Evolutionary conservation across 2,329 filamentous ascomycete species (phyloP).

Genomic region (Hypoxylon sp.): DNA sequence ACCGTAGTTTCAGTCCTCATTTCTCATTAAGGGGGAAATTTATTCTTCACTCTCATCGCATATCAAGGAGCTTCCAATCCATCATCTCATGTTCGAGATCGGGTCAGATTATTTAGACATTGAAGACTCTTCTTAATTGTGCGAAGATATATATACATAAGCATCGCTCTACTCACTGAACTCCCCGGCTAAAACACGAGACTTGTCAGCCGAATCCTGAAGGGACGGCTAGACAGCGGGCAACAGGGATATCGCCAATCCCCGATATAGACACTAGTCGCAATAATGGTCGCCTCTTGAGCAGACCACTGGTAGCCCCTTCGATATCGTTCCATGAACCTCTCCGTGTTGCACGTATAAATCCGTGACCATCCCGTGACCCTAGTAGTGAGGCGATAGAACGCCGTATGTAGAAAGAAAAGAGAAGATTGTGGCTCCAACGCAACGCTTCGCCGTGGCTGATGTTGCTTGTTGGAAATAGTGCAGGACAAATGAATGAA

Average conservation of each 20-base stretch:
- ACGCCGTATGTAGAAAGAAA: constrained; percentile 5
- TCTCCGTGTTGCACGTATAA: constrained; percentile 14
- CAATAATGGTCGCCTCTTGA: constrained; percentile 3
- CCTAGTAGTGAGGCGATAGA: constrained; percentile 8
- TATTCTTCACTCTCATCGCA: no score
- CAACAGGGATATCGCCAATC: constrained; percentile 20
- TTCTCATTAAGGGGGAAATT: no score
- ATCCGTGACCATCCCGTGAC: background rate
- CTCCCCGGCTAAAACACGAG: constrained; percentile 16
- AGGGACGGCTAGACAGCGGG: constrained; percentile 5
- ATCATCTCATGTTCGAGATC: background rate
- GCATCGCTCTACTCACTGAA: constrained; percentile 22
- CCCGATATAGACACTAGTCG: constrained; percentile 3
- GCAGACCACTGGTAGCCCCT: constrained; percentile 3
- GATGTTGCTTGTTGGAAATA: constrained; percentile 21
- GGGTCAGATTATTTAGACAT: background rate
- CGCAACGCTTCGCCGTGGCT: constrained; percentile 2
- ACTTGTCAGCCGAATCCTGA: constrained; percentile 8
- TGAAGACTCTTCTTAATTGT: constrained; percentile 7
- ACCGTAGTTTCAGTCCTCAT: background rate
- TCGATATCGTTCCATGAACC: constrained; percentile 6
- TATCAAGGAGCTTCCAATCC: no score
- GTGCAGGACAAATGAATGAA: constrained; percentile 24
- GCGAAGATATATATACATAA: constrained; percentile 28
- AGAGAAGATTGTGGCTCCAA: constrained; percentile 12